Conservation (phyloP, 2,329 filamentous ascomycete species). For the Phialophora chinensis region DNA sequence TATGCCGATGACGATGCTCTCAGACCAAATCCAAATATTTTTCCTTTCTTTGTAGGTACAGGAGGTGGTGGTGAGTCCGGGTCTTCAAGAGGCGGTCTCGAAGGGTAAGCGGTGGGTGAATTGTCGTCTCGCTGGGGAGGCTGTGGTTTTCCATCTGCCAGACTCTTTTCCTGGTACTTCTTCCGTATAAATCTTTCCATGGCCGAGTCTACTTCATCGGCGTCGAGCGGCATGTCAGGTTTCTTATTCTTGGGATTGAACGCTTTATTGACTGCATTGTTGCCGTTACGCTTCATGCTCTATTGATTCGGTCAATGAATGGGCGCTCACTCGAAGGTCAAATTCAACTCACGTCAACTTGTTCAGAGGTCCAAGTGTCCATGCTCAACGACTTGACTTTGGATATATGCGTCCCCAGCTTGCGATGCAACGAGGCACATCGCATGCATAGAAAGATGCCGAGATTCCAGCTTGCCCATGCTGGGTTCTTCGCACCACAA, state of each 20-base stretch:
- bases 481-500: constrained; percentile 89
- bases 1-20: constrained; percentile 74
- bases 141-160: constrained; percentile 54
- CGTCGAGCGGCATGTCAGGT: constrained; percentile 84
- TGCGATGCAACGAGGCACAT: constrained; percentile 92
- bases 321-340: constrained; percentile 2
- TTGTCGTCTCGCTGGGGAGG: constrained; percentile 42
- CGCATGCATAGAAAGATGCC: constrained; percentile 98
- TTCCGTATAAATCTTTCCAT: constrained; percentile 96
- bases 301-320: constrained; percentile 48
- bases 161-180: constrained; percentile 79
- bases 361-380: constrained; percentile 95
- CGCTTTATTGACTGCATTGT: constrained; percentile 79
- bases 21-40: constrained; percentile 68
- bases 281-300: constrained; percentile 95
- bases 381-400: constrained; percentile 99
- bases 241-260: constrained; percentile 87
- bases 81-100: constrained; percentile 53
- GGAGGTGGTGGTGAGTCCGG: constrained; percentile 60
- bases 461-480: constrained; percentile 98
- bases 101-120: constrained; percentile 61
- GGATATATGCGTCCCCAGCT: constrained; percentile 95
- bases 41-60: constrained; percentile 62
- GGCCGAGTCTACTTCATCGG: constrained; percentile 88
- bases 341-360: constrained; percentile 75